Base-by-base conservation (phyloP, 83 land plant genomes). In the Isoetes engelmannii region DNA sequence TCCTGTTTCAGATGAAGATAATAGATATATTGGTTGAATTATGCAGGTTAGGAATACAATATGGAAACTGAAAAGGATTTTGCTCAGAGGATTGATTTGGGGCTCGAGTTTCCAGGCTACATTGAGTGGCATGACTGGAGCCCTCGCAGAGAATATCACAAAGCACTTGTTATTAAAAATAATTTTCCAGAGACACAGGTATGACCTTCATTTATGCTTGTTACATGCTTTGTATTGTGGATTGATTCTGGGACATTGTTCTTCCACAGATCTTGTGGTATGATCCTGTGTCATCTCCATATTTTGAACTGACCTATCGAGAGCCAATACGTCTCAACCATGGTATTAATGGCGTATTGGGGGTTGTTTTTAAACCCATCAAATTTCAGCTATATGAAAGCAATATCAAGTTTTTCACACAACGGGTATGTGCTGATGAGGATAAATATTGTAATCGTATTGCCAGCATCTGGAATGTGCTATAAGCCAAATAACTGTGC, bases 301-400 rank as follows among this genome's bases (percentile, higher is more conserved):
- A 41, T 21, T 64, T 64, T 64, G 12, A 41, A 15, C 12, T 41
- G 47, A 64, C 44, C 41, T 64, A 41, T 44, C 9, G 45, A 9
- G 67, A 64, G 47, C 67, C 67, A 8, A 47, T 64, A 1, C 41
- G 67, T 1, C 67, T 64, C 49, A 64, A 64, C 4, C 42, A 15
- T 9, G 42, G 12, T 1, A 47, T 44, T 7, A 64, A 44, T 44
- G 67, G n/a, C n/a, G 53, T 47, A 21, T 12, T 64, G 2, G 47
- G 47, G 7, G 67, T 64, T 37, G 67, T 64, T 21, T 64, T 64
- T 47, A 64, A 44, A 47, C 67, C 67, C 17, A 12, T 44, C n/a
- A 64, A 64, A 41, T 44, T 44, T 9, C 67, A 64, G 47, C 41
- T 9, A 7, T 64, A 64, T 44, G 67, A 64, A 17, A 64, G 67